Percentiles rank a stretch among this genome's conserved stretches.
These are phyloP conservation scores for Colletotrichum navitas DNA, from an alignment of 2,329 filamentous ascomycete species.

Conservation along the genomic window DNA sequence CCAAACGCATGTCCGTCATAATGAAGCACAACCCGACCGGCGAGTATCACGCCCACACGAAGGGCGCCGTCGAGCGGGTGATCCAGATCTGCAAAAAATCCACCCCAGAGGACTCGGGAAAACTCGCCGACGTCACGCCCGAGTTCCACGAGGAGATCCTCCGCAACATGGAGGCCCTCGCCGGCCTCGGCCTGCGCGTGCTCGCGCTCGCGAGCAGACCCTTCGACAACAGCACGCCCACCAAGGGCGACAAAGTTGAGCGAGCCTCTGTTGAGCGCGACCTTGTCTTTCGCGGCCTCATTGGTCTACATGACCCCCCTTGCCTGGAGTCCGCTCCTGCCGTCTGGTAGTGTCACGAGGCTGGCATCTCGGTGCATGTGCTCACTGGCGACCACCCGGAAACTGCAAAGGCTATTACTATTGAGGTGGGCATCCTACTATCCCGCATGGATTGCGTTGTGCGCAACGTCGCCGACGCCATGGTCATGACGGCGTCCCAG, in stretches of 20 bases:
- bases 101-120: conserved; percentile 43
- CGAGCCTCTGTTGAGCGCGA: conserved; percentile 69
- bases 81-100: conserved; percentile 69
- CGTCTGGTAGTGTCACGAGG: conserved; percentile 69
- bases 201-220: conserved; percentile 71
- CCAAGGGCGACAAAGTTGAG: conserved; percentile 59
- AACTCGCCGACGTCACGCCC: conserved; percentile 59
- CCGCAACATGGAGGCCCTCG: conserved; percentile 74
- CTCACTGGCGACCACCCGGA: conserved; percentile 75
- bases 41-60: conserved; percentile 61
- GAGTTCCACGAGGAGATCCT: conserved; percentile 68
- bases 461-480: conserved; percentile 65
- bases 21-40: conserved; percentile 59
- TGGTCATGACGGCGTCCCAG: conserved; percentile 74
- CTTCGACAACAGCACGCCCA: conserved; percentile 50
- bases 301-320: conserved; percentile 79
- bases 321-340: conserved; percentile 74
- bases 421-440: conserved; percentile 71
- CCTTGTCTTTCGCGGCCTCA: conserved; percentile 74
- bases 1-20: conserved; percentile 81
- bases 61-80: conserved; percentile 77
- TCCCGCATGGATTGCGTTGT: conserved; percentile 61
- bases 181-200: conserved; percentile 73
- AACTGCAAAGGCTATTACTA: conserved; percentile 72
- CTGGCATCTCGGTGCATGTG: conserved; percentile 77